Percentiles rank a stretch among this genome's conserved stretches.
These are phyloP conservation scores for Trametes meyenii DNA, from an alignment of 768 basidiomycete species.

Conservation along the genomic window DNA sequence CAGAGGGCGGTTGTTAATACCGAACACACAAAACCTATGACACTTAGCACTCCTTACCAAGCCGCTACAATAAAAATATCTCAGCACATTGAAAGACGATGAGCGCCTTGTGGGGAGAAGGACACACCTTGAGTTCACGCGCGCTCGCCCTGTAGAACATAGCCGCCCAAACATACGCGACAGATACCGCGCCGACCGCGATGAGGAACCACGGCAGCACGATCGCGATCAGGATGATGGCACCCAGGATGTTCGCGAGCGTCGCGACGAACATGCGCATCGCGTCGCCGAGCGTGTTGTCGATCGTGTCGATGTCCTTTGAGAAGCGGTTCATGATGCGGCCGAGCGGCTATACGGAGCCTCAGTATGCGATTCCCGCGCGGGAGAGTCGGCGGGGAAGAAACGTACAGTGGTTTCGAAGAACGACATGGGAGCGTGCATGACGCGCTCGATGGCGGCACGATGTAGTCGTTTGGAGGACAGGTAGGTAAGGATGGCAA, in stretches of 20 bases:
- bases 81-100: background rate
- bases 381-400: background rate
- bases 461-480: slow-evolving; percentile 72
- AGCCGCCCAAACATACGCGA: slow-evolving; percentile 71
- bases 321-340: slow-evolving; percentile 91
- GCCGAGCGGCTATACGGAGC: slow-evolving; percentile 59
- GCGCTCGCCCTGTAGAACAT: slow-evolving; percentile 86
- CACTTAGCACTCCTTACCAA: background rate
- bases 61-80: background rate
- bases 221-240: slow-evolving; percentile 77
- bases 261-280: slow-evolving; percentile 74
- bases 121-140: slow-evolving; percentile 71
- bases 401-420: slow-evolving; percentile 77
- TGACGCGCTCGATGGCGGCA: slow-evolving; percentile 63
- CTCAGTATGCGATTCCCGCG: too few relatives aligned
- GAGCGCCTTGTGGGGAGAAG: background rate
- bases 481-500: slow-evolving; percentile 73
- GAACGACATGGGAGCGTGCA: slow-evolving; percentile 88
- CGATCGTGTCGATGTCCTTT: slow-evolving; percentile 84
- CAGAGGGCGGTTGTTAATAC: slow-evolving; percentile 49
- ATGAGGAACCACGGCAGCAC: slow-evolving; percentile 86
- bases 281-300: slow-evolving; percentile 74
- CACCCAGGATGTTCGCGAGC: slow-evolving; percentile 65
- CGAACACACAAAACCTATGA: slow-evolving; percentile 30
- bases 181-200: slow-evolving; percentile 59